These are phyloP conservation scores for Tricladium varicosporioides DNA, from an alignment of 2,329 filamentous ascomycete genomes.

Conservation along the genomic window DNA sequence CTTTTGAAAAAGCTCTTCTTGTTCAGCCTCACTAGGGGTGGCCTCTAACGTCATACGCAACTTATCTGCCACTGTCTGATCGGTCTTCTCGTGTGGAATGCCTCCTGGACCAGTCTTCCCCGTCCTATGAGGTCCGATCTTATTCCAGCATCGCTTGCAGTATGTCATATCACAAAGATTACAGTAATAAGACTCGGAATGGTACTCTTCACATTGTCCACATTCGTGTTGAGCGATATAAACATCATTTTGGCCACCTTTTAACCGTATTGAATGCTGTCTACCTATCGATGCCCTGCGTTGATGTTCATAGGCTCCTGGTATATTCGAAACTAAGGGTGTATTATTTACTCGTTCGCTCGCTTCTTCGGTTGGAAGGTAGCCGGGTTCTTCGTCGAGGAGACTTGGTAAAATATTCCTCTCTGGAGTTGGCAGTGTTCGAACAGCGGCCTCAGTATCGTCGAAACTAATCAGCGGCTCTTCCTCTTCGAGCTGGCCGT, in stretches of 20 bases:
- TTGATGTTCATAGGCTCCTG: too few species aligned
- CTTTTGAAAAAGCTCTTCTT: neutral
- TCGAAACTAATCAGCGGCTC: neutral
- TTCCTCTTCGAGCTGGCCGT: neutral
- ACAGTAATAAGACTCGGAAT: neutral
- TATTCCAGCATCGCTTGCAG: constrained; percentile 1
- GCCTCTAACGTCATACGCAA: neutral
- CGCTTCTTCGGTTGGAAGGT: too few species aligned
- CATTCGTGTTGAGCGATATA: neutral
- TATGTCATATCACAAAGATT: constrained; percentile 5
- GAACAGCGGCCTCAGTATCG: neutral
- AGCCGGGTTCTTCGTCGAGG: too few species aligned
- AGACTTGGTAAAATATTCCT: neutral
- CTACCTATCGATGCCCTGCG: neutral
- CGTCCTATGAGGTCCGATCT: neutral
- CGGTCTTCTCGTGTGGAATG: constrained; percentile 4
- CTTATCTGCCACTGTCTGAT: constrained; percentile 3
- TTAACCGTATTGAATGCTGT: neutral
- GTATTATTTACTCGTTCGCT: too few species aligned
- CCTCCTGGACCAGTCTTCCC: constrained; percentile 1
- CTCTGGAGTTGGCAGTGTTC: neutral
- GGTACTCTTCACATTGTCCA: neutral
- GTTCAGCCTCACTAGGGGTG: neutral
- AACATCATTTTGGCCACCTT: neutral
- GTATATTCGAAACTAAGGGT: too few species aligned